These are phyloP conservation scores for Paraurostyla sp. DNA, from an alignment of 73 alveolate species.

Conservation along the genomic window DNA sequence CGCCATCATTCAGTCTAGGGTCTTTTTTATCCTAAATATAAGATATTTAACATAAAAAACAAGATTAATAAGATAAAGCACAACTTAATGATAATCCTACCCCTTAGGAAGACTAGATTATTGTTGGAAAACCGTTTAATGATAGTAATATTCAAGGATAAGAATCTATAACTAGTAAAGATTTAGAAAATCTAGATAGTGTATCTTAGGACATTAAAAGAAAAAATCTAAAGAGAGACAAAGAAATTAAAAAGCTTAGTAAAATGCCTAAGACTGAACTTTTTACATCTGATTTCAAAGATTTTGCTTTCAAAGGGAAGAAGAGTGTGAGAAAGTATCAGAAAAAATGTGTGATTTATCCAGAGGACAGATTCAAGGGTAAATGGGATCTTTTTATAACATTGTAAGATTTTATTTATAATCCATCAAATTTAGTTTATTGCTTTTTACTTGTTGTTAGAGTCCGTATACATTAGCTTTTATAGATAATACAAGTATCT, in stretches of 20 bases:
- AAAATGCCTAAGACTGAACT: neutral
- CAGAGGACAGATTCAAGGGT: constrained; percentile 64
- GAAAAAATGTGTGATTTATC: constrained; percentile 39
- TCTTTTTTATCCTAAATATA: too few relatives aligned
- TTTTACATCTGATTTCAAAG: constrained; percentile 15
- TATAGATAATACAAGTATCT: neutral
- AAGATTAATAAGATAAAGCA: too few relatives aligned
- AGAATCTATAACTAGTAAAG: neutral
- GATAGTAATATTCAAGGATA: neutral
- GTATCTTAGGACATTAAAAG: neutral
- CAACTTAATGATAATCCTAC: too few relatives aligned
- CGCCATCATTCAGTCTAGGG: too few relatives aligned
- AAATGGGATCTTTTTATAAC: constrained; percentile 65
- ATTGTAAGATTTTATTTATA: constrained; percentile 1
- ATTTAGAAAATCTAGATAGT: neutral
- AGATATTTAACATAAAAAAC: too few relatives aligned
- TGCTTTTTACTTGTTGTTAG: constrained; percentile 66
- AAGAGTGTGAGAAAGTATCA: neutral
- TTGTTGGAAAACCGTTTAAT: neutral
- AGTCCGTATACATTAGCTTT: constrained; percentile 58
- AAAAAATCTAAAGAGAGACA: neutral
- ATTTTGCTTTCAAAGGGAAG: neutral
- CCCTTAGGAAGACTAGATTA: neutral
- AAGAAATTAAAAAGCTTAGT: neutral
- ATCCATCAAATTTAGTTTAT: constrained; percentile 65